Evolutionary conservation across 495 filamentous ascomycete species (phyloP).

Genomic region (Staphylotrichum longicolle): DNA sequence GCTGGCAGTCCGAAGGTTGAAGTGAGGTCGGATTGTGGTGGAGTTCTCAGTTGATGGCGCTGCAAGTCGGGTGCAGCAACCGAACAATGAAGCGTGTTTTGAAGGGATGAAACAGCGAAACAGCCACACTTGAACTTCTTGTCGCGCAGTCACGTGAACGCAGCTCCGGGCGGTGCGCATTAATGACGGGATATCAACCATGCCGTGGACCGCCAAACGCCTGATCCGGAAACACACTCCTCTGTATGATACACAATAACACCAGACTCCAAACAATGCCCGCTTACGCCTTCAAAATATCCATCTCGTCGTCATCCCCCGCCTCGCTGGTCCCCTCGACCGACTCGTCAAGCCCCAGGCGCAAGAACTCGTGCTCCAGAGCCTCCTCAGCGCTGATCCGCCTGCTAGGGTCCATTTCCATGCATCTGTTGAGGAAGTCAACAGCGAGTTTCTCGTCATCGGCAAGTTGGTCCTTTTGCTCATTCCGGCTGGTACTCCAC

Average conservation of each 20-base stretch:
- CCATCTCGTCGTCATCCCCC: conserved; percentile 46
- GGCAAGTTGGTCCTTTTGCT: conserved; percentile 47
- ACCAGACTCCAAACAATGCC: conserved; percentile 16
- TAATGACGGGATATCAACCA: conserved; percentile 14
- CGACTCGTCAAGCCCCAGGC: conserved; percentile 31
- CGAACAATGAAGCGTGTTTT: neutral
- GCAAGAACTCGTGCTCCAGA: conserved; percentile 72
- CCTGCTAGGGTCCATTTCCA: conserved; percentile 68
- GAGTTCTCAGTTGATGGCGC: neutral
- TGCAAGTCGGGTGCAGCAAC: conserved; percentile 5
- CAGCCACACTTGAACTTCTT: too few relatives aligned
- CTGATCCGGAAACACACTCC: neutral
- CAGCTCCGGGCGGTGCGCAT: too few relatives aligned
- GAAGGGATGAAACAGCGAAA: neutral
- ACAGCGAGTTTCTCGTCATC: conserved; percentile 64
- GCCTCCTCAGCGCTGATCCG: conserved; percentile 73
- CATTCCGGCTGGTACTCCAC: conserved; percentile 73
- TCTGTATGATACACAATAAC: conserved; percentile 5
- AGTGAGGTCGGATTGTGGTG: too few relatives aligned
- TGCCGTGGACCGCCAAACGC: neutral
- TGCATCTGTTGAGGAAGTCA: conserved; percentile 62
- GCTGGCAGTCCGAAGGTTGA: too few relatives aligned
- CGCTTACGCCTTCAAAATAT: conserved; percentile 40
- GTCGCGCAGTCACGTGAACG: neutral
- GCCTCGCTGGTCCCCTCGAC: conserved; percentile 18